A percentile compares a stretch with the other conserved stretches of the same genome.
These are phyloP conservation scores for Rhodamnia rubescens DNA, from an alignment of 345 rosid genomes.

Conservation along the genomic window DNA sequence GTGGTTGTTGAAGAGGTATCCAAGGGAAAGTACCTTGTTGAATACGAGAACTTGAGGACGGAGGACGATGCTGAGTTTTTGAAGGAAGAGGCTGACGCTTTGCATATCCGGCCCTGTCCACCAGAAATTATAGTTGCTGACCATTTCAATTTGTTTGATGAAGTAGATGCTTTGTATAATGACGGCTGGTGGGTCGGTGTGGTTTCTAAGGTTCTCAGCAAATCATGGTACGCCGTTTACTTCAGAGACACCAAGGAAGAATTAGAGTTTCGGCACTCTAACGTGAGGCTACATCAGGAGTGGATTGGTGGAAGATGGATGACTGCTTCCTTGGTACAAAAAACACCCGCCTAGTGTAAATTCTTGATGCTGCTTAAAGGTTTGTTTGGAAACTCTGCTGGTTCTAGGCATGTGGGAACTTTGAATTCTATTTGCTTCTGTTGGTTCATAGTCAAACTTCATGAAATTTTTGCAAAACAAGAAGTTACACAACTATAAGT, in stretches of 20 bases:
- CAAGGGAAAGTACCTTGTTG: slow-evolving; percentile 37
- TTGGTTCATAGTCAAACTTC: not conserved
- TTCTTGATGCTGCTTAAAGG: not conserved
- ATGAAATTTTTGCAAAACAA: not conserved
- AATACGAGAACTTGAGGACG: slow-evolving; percentile 49
- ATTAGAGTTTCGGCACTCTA: slow-evolving; percentile 40
- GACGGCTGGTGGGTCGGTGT: slow-evolving; percentile 93
- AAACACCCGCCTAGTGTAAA: not conserved
- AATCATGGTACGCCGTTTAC: slow-evolving; percentile 36
- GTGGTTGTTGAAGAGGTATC: slow-evolving; percentile 37
- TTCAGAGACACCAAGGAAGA: slow-evolving; percentile 43
- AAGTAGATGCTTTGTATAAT: slow-evolving; percentile 72
- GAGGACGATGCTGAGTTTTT: slow-evolving; percentile 60
- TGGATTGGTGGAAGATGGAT: slow-evolving; percentile 76
- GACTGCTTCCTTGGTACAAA: slow-evolving; percentile 29
- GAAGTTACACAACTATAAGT: not conserved
- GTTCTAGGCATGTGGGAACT: not conserved
- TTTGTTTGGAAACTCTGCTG: not conserved
- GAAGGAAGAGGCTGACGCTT: slow-evolving; percentile 40
- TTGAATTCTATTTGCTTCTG: not conserved
- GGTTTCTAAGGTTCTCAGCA: slow-evolving; percentile 32
- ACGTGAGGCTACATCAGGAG: slow-evolving; percentile 62
- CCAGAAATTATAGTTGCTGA: slow-evolving; percentile 21
- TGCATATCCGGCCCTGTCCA: slow-evolving; percentile 68
- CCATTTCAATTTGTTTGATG: slow-evolving; percentile 38